Conservation (phyloP, 768 basidiomycete species). For the Tulasnella sp. region DNA sequence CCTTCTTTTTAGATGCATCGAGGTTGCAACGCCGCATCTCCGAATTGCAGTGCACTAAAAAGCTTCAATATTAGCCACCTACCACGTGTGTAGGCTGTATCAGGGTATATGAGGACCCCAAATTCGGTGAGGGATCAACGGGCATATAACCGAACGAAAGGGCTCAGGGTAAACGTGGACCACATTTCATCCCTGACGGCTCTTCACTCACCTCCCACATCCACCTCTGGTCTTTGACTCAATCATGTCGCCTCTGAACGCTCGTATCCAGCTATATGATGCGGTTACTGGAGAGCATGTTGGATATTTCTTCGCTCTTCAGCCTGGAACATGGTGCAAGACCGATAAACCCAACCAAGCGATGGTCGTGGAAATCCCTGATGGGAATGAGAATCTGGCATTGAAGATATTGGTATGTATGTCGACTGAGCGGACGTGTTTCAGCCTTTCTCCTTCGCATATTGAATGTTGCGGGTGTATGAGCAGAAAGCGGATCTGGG, state of each 20-base stretch:
- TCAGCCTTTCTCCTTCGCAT: too few species aligned
- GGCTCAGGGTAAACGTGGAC: too few species aligned
- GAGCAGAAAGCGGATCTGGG: constrained; percentile 4
- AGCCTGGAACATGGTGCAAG: neutral
- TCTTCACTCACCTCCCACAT: neutral
- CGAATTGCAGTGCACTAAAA: too few species aligned
- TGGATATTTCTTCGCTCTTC: neutral
- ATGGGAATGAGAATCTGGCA: neutral
- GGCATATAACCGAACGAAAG: too few species aligned
- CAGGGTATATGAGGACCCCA: too few species aligned
- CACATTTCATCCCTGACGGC: too few species aligned
- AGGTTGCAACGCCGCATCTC: neutral
- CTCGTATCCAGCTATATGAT: constrained; percentile 1
- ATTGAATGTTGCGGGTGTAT: neutral
- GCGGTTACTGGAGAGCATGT: neutral
- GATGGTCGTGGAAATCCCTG: neutral
- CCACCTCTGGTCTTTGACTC: neutral
- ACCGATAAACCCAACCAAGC: neutral
- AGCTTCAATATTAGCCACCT: too few species aligned
- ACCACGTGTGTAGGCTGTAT: too few species aligned
- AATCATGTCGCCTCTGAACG: constrained; percentile 7
- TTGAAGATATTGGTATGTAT: constrained; percentile 8
- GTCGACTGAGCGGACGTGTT: neutral
- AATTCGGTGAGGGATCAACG: too few species aligned
- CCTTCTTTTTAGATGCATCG: constrained; percentile 1